Base-by-base conservation (phyloP, 805 yeast species). In the Zygosaccharomyces kombuchaensis region DNA sequence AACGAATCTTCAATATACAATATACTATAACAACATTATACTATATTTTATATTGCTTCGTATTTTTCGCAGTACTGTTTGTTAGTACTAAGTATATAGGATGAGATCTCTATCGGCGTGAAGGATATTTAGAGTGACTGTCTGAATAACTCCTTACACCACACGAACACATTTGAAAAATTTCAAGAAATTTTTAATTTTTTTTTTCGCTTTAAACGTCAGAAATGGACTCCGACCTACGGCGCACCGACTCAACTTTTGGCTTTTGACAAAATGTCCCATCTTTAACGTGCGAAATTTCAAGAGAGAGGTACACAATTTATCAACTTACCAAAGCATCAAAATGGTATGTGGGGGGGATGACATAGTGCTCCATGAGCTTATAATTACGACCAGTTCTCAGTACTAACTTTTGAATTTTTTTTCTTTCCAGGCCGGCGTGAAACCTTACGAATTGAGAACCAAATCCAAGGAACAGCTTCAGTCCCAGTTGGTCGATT, bases 401-500 rank as follows among this genome's bases (percentile, higher is more conserved):
- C 10, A 17, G 16, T 47, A 43, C 51, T 44, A 45, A 50, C 64
- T 22, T 16, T 19, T 21, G 30, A 34, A 21, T 34, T 19, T 34
- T 19, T 34, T 37, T 44, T 27, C 38, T 40, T 10, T 9, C 36
- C 56, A 82, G 93, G 89, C 91, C 75, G 90, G 87, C 72, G 77
- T 89, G 72, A 91, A 87, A 77, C 83, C 96, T 76, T 87, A 78
- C 81, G 97, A 91, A 84, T 83, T 93, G 75, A 86, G 96, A 78
- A 83, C 93, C 73, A 86, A 89, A 78, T 85, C 96, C 72, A 91
- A 90, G 86, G 95, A 88, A 65, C 91, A 90, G 78, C 88, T 93
- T 74, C 90, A 88, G 78, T 74, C 77, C 70, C 93, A 90, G 80
- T 86, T 93, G 73, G 84, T 82, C 68, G 96, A 90, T 74, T 84